A percentile compares a stretch with the other conserved stretches of the same genome.
Evolutionary conservation across 306 rosid genomes (phyloP).

Genomic region (Rosa multiflora): DNA sequence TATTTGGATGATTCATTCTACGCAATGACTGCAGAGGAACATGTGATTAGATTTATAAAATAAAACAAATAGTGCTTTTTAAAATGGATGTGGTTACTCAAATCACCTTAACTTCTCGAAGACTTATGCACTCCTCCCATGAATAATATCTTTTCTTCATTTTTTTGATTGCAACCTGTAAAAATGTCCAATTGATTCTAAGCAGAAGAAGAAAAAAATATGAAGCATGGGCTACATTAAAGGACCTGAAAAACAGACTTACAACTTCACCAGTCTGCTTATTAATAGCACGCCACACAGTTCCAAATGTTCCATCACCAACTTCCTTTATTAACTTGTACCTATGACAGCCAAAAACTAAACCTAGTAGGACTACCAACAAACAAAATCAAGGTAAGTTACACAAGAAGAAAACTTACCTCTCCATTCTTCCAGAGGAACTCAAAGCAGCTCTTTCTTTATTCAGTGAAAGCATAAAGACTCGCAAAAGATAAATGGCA

Average conservation of each 20-base stretch:
- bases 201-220: neutral
- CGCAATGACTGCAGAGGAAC: conserved; percentile 63
- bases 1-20: conserved; percentile 87
- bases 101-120: conserved; percentile 93
- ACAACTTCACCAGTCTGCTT: conserved; percentile 97
- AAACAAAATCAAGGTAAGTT: conserved; percentile 11
- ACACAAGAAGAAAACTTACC: conserved; percentile 43
- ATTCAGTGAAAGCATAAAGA: conserved; percentile 56
- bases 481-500: conserved; percentile 55
- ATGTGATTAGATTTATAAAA: neutral
- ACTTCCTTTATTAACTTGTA: conserved; percentile 96
- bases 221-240: neutral
- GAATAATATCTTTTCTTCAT: conserved; percentile 96
- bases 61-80: neutral
- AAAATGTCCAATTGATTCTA: conserved; percentile 6
- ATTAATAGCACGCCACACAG: conserved; percentile 92
- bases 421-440: conserved; percentile 71
- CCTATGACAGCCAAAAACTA: conserved; percentile 35
- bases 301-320: conserved; percentile 97
- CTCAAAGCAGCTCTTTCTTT: conserved; percentile 63
- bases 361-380: neutral
- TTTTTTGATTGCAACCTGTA: conserved; percentile 93
- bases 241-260: conserved; percentile 31
- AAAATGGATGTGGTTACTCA: neutral
- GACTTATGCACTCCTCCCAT: conserved; percentile 95